A percentile compares a stretch with the other conserved stretches of the same genome.
Evolutionary conservation across 148 eudicot genomes (phyloP).

Genomic region (Persicaria tinctoria): DNA sequence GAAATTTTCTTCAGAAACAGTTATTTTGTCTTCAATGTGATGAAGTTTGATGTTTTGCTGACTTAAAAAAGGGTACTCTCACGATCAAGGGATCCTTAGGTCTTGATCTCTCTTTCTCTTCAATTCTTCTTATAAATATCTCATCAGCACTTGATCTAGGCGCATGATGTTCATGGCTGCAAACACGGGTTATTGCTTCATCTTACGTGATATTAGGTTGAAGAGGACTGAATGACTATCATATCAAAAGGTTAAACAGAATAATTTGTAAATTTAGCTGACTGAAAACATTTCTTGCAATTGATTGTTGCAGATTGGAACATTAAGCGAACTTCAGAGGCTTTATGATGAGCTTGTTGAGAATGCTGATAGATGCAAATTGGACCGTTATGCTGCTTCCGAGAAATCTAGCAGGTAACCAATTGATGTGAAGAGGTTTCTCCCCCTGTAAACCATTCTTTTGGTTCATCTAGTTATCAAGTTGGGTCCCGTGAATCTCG

Average conservation of each 20-base stretch:
- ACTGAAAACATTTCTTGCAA: conserved; percentile 1
- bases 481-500: not conserved
- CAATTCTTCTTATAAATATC: no score
- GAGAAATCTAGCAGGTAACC: conserved; percentile 59
- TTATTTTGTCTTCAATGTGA: not conserved
- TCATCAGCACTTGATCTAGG: no score
- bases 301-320: conserved; percentile 52
- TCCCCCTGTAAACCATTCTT: not conserved
- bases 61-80: not conserved
- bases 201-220: conserved; percentile 7
- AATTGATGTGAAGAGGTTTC: not conserved
- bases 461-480: not conserved
- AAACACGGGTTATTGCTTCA: not conserved
- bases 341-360: conserved; percentile 84
- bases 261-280: not conserved
- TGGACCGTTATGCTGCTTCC: conserved; percentile 73
- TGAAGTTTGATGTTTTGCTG: not conserved
- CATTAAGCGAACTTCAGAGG: conserved; percentile 73
- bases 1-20: not conserved
- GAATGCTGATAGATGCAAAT: conserved; percentile 57
- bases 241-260: not conserved
- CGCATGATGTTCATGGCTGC: not conserved
- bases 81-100: not conserved
- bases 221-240: not conserved
- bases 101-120: no score